phyloP scores from a whole-genome alignment of 805 yeast species.

The Ogataea pini region DNA sequence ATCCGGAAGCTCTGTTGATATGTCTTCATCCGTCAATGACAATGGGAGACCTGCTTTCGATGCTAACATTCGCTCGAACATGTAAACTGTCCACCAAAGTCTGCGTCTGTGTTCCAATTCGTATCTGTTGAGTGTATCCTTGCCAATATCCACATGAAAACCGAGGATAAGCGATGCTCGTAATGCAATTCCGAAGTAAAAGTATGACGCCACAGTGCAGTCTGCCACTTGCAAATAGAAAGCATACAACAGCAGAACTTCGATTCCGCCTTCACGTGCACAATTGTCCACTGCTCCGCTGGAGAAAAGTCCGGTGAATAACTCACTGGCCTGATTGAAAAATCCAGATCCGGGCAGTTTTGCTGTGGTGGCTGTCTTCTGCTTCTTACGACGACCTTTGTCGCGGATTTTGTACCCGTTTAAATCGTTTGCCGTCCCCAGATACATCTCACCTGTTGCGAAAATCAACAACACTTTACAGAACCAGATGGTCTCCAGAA shows the following conservation, averaged over 20 bases:
- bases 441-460: constrained; percentile 80
- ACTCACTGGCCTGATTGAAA: constrained; percentile 76
- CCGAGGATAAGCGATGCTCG: constrained; percentile 73
- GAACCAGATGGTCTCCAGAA: constrained; percentile 77
- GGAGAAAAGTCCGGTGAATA: constrained; percentile 74
- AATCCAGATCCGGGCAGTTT: constrained; percentile 78
- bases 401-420: constrained; percentile 47
- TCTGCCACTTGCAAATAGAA: constrained; percentile 83
- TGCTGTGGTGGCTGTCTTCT: constrained; percentile 27
- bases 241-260: constrained; percentile 71
- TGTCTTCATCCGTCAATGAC: constrained; percentile 78
- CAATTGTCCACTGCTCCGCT: constrained; percentile 79
- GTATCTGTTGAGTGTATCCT: constrained; percentile 52
- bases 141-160: constrained; percentile 80
- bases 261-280: constrained; percentile 78
- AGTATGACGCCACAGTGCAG: constrained; percentile 78
- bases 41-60: constrained; percentile 81
- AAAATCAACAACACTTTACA: constrained; percentile 72
- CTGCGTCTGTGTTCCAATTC: constrained; percentile 52
- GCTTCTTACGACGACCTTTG: constrained; percentile 24
- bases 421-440: constrained; percentile 69
- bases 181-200: constrained; percentile 75
- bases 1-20: constrained; percentile 73
- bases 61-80: constrained; percentile 66
- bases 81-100: constrained; percentile 43